Evolutionary conservation across 2,329 filamentous ascomycete species (phyloP), one percentile per base, ranked within the genome.

Genomic region (Hawksworthiomyces lignivorus): DNA sequence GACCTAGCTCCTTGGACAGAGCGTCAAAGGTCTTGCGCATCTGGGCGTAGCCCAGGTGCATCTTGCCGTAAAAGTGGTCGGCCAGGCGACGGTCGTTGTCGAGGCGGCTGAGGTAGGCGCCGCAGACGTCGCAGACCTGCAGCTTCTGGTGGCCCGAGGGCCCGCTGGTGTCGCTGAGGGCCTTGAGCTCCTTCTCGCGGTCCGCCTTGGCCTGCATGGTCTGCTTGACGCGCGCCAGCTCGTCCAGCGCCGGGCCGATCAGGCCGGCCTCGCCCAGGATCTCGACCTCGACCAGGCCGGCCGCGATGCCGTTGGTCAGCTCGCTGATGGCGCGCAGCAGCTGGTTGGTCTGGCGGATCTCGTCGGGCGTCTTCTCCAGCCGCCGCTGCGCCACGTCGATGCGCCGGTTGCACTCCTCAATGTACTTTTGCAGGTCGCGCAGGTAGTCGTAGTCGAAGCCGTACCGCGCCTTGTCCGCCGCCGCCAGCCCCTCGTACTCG

Each of bases 41-140:
- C 65, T 95, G 87, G 14, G 92, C 92, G 60, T 97, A 98, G 0
- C 92, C 92, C 44, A 98, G 68, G 59, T 98, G 92, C 92, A 98
- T 98, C 72, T 98, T 98, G 18, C 92, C 92, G 63, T 96, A 97
- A 60, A 98, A 98, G 62, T 98, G 92, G 60, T 98, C 92, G 17
- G 92, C 92, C 57, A 98, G 63, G 22, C 92, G 76, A 27, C 92
- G 77, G 61, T 98, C 92, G 58, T 98, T 98, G 60, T 98, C 92
- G 24, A 98, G 74, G 18, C 92, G 71, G 48, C 82, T 88, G 28
- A 98, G 74, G 61, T 97, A 98, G 6, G 92, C 92, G 48, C 92
- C 92, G 62, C 92, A 98, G 1, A 97, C 92, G 63, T 98, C 92
- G 72, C 92, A 98, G 35, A 98, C 92, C 62, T 98, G 92, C 30